Conservation (phyloP, 2,329 filamentous ascomycete species). For the Phoma sp. region DNA sequence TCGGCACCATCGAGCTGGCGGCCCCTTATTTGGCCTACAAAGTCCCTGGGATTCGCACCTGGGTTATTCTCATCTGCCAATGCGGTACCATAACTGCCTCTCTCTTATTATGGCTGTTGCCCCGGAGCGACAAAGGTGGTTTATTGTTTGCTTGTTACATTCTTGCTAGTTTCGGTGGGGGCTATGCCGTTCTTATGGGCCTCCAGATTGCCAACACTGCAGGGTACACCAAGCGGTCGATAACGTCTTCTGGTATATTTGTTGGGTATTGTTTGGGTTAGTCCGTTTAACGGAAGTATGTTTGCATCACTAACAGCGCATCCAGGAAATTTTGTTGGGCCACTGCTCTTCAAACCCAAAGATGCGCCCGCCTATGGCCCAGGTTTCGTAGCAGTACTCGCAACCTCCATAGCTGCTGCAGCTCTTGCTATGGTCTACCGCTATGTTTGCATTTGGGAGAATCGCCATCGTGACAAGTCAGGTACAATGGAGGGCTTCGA, state of each 20-base stretch:
- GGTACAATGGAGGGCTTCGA: constrained; percentile 58
- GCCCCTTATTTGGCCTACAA: constrained; percentile 35
- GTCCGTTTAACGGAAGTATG: not conserved
- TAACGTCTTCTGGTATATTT: constrained; percentile 57
- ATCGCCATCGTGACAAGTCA: constrained; percentile 51
- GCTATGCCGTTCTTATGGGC: constrained; percentile 59
- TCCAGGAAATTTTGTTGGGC: constrained; percentile 45
- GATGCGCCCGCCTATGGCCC: constrained; percentile 39
- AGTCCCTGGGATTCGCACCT: constrained; percentile 35
- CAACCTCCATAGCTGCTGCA: constrained; percentile 41
- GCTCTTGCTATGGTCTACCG: constrained; percentile 54
- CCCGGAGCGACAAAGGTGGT: constrained; percentile 50
- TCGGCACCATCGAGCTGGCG: constrained; percentile 32
- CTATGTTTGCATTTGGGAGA: constrained; percentile 53
- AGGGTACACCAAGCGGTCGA: constrained; percentile 59
- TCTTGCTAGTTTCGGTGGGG: constrained; percentile 54
- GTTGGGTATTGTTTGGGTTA: constrained; percentile 59
- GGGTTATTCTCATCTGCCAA: constrained; percentile 34
- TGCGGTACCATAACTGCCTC: constrained; percentile 51
- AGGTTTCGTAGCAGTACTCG: constrained; percentile 52
- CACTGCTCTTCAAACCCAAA: constrained; percentile 27
- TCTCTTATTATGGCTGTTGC: constrained; percentile 54
- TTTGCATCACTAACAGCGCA: not conserved
- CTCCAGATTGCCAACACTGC: constrained; percentile 59
- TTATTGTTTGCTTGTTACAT: constrained; percentile 59